phyloP scores from a whole-genome alignment of 805 yeast species.

The Candida anglica region DNA sequence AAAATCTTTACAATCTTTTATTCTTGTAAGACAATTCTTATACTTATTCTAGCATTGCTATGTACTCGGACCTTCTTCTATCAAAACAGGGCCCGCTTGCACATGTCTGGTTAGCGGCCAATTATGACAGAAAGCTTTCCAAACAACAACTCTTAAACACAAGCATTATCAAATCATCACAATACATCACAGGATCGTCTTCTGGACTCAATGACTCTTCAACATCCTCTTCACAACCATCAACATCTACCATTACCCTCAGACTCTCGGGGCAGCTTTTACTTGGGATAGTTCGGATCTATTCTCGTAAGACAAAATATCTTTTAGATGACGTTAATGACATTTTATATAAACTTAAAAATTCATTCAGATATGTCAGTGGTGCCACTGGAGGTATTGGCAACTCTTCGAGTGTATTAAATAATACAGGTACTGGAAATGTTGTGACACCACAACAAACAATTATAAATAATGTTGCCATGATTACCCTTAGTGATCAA shows the following conservation, averaged over 20 bases:
- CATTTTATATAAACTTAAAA: conserved; percentile 65
- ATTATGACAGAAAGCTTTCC: conserved; percentile 72
- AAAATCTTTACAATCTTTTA: too few species aligned
- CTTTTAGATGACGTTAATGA: conserved; percentile 80
- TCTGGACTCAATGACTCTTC: conserved; percentile 20
- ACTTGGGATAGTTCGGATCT: conserved; percentile 83
- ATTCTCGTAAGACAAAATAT: conserved; percentile 80
- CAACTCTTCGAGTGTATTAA: conserved; percentile 1
- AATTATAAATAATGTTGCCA: conserved; percentile 54
- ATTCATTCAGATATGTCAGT: conserved; percentile 50
- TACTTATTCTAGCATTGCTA: background rate
- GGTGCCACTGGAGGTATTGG: conserved; percentile 17
- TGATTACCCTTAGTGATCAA: conserved; percentile 67
- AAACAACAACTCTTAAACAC: conserved; percentile 71
- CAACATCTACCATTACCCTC: conserved; percentile 47
- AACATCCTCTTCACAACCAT: conserved; percentile 3
- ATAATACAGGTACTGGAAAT: background rate
- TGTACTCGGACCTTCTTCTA: conserved; percentile 44
- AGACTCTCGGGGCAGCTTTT: conserved; percentile 82
- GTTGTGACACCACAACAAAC: conserved; percentile 60
- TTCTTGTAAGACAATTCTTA: background rate
- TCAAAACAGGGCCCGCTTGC: conserved; percentile 81
- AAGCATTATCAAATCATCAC: conserved; percentile 54
- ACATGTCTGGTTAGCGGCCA: conserved; percentile 90
- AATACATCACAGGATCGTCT: conserved; percentile 23